Evolutionary conservation across 225 moss, liverwort and hornwort species (phyloP), one percentile per base, ranked within the genome.

Genomic region (Physcomitrellopsis africana): DNA sequence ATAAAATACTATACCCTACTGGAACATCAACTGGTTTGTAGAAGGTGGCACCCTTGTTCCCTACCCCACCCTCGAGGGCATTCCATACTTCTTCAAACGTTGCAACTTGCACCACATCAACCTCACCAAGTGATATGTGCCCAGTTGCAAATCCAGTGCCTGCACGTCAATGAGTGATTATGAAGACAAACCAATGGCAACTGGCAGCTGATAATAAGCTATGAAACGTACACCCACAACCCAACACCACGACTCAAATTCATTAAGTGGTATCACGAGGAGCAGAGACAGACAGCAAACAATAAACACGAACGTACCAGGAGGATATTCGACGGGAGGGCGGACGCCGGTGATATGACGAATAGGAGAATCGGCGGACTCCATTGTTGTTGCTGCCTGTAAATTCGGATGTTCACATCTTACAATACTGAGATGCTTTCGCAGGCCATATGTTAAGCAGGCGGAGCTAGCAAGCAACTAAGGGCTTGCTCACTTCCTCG

Each of bases 81-180:
- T 71, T 86, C 95, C 95, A 93, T n/a, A 92, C 84, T 61, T 86
- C 87, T 65, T 88, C 82, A 55, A 96, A 91, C 8, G 82, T 68
- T 46, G 80, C 51, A 10, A 93, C 71, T 49, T 79, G 80, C 11
- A 83, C 64, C 2, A 89, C 67, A 10, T 88, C 85, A 51, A 96
- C 64, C 71, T 93, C 95, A 20, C 90, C 95, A 13, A 93, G 72
- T 14, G 82, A 82, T 9, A 93, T 79, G 23, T 43, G 27, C 58
- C 85, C 85, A 3, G 85, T 82, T 12, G 85, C 95, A 49, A 96
- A 96, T 66, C 91, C 91, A 18, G 90, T 87, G 10, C 91, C 91
- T 92, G 83, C 67, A 54, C 69, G 19, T 55, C 26, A 27, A 42
- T 9, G 26, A n/a, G 26, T 18, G 14, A 9, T 17, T n/a, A 17